A percentile compares a stretch with the other conserved stretches of the same genome.
These are phyloP conservation scores for Paratrimastix pyriformis DNA, from an alignment of 78 protist genomes.

Conservation along the genomic window DNA sequence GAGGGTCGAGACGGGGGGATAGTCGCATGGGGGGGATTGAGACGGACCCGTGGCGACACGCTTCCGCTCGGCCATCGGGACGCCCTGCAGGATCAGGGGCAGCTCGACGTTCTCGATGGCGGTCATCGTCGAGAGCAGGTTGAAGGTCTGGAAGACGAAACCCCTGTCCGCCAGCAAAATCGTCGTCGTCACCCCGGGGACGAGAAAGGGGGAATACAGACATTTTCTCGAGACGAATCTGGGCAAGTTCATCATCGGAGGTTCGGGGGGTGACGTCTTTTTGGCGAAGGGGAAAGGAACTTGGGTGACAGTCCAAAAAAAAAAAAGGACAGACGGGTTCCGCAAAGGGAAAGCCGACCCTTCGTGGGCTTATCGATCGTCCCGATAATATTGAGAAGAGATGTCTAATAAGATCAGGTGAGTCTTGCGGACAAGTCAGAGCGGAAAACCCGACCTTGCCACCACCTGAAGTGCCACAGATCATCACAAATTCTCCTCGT, in stretches of 20 bases:
- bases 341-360: slow-evolving; percentile 63
- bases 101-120: slow-evolving; percentile 84
- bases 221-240: slow-evolving; percentile 54
- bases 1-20: background rate
- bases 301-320: background rate
- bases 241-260: slow-evolving; percentile 60
- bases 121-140: slow-evolving; percentile 75
- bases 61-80: background rate
- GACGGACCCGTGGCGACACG: background rate
- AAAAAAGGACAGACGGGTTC: slow-evolving; percentile 33
- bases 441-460: too few relatives aligned
- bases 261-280: slow-evolving; percentile 38
- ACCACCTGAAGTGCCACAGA: slow-evolving; percentile 88
- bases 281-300: background rate
- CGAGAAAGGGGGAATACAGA: background rate
- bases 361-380: slow-evolving; percentile 88
- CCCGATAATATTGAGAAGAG: slow-evolving; percentile 81
- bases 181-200: background rate
- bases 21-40: too few relatives aligned
- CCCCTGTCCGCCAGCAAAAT: slow-evolving; percentile 36
- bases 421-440: too few relatives aligned
- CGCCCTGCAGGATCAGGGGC: slow-evolving; percentile 81
- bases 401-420: too few relatives aligned
- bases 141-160: slow-evolving; percentile 88
- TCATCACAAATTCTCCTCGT: slow-evolving; percentile 75